A percentile compares a stretch with the other conserved stretches of the same genome.
phyloP scores from a whole-genome alignment of 1,139 yeast species.

The Taphrina deformans region DNA sequence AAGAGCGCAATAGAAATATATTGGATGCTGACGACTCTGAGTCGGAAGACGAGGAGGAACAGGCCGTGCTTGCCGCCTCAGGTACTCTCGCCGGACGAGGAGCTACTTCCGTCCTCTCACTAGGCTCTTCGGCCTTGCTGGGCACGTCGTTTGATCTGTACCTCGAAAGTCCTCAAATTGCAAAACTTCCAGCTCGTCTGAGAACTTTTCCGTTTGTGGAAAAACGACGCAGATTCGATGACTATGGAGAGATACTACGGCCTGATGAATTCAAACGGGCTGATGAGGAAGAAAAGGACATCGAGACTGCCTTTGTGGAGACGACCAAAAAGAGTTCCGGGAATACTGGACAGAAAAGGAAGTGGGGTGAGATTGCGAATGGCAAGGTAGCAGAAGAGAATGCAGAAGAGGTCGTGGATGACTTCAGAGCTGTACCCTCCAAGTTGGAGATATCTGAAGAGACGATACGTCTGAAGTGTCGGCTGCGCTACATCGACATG shows the following conservation, averaged over 20 bases:
- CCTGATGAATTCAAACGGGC: slow-evolving; percentile 60
- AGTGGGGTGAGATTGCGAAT: slow-evolving; percentile 36
- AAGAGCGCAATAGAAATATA: slow-evolving; percentile 57
- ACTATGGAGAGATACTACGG: slow-evolving; percentile 75
- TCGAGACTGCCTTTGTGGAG: slow-evolving; percentile 10
- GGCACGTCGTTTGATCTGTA: slow-evolving; percentile 34
- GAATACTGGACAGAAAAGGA: slow-evolving; percentile 32
- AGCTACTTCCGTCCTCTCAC: slow-evolving; percentile 6
- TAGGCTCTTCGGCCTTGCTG: slow-evolving; percentile 35
- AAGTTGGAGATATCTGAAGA: slow-evolving; percentile 35
- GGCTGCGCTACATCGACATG: slow-evolving; percentile 73
- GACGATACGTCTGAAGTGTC: slow-evolving; percentile 54
- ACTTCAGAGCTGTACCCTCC: slow-evolving; percentile 36
- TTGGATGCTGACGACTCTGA: slow-evolving; percentile 47
- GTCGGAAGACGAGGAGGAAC: slow-evolving; percentile 47
- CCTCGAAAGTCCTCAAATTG: slow-evolving; percentile 31
- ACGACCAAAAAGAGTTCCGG: slow-evolving; percentile 31
- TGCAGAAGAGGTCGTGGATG: slow-evolving; percentile 27
- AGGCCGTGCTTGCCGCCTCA: slow-evolving; percentile 19
- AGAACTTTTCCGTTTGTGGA: slow-evolving; percentile 75
- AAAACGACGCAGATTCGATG: slow-evolving; percentile 63
- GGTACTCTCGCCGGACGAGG: slow-evolving; percentile 22
- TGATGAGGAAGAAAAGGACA: slow-evolving; percentile 31
- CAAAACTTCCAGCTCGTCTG: slow-evolving; percentile 31
- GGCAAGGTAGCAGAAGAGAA: slow-evolving; percentile 4